Base-by-base conservation (phyloP, 768 basidiomycete species). In the Boletus subcaerulescens region DNA sequence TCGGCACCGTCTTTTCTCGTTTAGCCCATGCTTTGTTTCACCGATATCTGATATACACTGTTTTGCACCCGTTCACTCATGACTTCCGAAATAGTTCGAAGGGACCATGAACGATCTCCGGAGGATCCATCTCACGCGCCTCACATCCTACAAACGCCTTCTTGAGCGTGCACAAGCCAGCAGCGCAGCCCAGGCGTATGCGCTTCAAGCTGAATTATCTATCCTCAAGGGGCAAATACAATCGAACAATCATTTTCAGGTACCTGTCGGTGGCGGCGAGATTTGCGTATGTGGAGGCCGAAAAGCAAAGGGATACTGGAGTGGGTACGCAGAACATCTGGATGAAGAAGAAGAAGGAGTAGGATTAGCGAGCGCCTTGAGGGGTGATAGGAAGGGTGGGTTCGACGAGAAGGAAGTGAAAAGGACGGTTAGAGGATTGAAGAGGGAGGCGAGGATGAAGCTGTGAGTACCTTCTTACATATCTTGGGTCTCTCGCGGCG, bases 171-270 rank as follows among this genome's bases (percentile, higher is more conserved):
- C 89, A 0, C 92, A 93, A 61, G 83, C 86, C 3, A 83, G 85
- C 10, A 79, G 87, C 2, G 89, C 91, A 0, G 86, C 90, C 1
- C 92, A 93, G 63, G 74, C 93, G 2, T 91, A 93, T 63, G 91
- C 92, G 0, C 74, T 94, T 1, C 91, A 93, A 70, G 91, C 90
- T 2, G 89, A 93, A 64, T 75, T 91, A 4, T 77, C 83, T 13
- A 74, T 89, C 26, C 74, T 93, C 31, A 82, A 87, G 41, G 71
- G 74, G 13, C 77, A 78, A 46, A 61, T 56, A 55, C 70, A 68
- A 45, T 62, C 59, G 15, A 63, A 60, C 9, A 40, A 50, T 12
- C 58, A 40, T 5, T 50, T 56, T 11, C 59, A 45, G 10, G 51
- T 12, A 31, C 61, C 42, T 1, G 60, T 57, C 3, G 56, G 68